These are phyloP conservation scores for Leccinum incarnatum DNA, from an alignment of 768 basidiomycete genomes.

Conservation along the genomic window DNA sequence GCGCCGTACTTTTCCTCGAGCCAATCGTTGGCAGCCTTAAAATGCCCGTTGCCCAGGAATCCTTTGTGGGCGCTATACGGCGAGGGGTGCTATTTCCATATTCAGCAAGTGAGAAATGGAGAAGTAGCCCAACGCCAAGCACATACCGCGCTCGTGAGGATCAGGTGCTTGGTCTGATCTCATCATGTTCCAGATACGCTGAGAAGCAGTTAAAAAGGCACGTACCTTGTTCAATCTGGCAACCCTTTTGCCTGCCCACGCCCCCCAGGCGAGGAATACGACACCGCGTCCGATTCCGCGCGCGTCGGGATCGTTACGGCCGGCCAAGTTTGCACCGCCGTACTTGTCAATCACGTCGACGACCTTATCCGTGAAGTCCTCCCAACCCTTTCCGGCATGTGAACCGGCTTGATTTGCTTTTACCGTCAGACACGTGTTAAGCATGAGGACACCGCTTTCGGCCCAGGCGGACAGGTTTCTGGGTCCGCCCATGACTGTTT, in stretches of 20 bases:
- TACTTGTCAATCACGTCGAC: conserved; percentile 74
- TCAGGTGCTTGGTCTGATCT: conserved; percentile 71
- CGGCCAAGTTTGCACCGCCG: conserved; percentile 65
- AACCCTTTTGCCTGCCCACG: conserved; percentile 81
- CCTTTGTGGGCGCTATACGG: conserved; percentile 76
- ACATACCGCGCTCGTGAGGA: conserved; percentile 73
- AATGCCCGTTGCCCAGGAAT: conserved; percentile 89
- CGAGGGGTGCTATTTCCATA: conserved; percentile 68
- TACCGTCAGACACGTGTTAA: conserved; percentile 93
- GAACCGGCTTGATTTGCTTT: conserved; percentile 71
- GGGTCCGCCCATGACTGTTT: conserved; percentile 6
- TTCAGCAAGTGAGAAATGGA: conserved; percentile 28
- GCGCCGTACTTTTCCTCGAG: conserved; percentile 73
- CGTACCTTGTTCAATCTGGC: conserved; percentile 70
- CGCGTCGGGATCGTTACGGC: conserved; percentile 31
- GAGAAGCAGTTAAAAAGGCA: conserved; percentile 6
- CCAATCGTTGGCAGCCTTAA: conserved; percentile 86
- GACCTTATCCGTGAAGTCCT: conserved; percentile 82
- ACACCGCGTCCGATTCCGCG: conserved; percentile 68
- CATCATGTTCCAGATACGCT: conserved; percentile 16
- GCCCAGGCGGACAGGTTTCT: conserved; percentile 85
- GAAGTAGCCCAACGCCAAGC: conserved; percentile 6
- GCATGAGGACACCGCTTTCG: conserved; percentile 80
- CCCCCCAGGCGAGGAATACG: conserved; percentile 90
- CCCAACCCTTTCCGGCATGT: conserved; percentile 88